Evolutionary conservation across 331 rosid genomes (phyloP).

Genomic region (Rhamnella rubrinervis): DNA sequence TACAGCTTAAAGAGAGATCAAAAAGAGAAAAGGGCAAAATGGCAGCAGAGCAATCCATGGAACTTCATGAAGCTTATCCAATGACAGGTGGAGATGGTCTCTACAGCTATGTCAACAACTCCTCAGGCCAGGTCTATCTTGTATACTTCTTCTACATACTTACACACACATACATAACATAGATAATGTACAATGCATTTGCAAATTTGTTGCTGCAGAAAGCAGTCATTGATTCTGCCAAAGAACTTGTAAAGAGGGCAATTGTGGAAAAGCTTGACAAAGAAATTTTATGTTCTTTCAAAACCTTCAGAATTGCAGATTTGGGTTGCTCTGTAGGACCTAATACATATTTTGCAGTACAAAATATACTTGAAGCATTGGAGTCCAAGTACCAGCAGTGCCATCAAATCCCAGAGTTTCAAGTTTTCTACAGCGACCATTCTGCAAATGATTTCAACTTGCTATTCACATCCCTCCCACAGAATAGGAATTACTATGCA

Average conservation of each 20-base stretch:
- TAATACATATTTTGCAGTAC: slow-evolving; percentile 12
- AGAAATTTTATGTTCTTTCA: background rate
- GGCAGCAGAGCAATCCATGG: background rate
- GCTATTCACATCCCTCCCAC: slow-evolving; percentile 23
- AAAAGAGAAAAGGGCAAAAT: background rate
- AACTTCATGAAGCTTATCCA: background rate
- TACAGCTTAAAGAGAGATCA: too few species aligned
- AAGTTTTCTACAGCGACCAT: slow-evolving; percentile 17
- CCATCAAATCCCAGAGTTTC: slow-evolving; percentile 13
- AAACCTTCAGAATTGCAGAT: slow-evolving; percentile 15
- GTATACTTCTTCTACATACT: background rate
- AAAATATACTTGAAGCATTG: slow-evolving; percentile 19
- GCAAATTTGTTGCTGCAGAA: too few species aligned
- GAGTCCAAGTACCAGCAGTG: background rate
- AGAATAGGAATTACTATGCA: slow-evolving; percentile 9
- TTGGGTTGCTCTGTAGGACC: slow-evolving; percentile 31
- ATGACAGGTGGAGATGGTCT: slow-evolving; percentile 17
- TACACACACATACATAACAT: too few species aligned
- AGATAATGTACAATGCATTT: too few species aligned
- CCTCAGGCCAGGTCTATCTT: background rate
- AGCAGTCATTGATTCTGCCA: background rate
- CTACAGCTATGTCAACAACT: slow-evolving; percentile 8
- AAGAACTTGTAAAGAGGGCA: background rate
- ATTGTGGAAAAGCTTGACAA: slow-evolving; percentile 17
- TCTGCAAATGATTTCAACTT: slow-evolving; percentile 19